These are phyloP conservation scores for Flaveria linearis DNA, from an alignment of 129 eudicot species.

Conservation along the genomic window DNA sequence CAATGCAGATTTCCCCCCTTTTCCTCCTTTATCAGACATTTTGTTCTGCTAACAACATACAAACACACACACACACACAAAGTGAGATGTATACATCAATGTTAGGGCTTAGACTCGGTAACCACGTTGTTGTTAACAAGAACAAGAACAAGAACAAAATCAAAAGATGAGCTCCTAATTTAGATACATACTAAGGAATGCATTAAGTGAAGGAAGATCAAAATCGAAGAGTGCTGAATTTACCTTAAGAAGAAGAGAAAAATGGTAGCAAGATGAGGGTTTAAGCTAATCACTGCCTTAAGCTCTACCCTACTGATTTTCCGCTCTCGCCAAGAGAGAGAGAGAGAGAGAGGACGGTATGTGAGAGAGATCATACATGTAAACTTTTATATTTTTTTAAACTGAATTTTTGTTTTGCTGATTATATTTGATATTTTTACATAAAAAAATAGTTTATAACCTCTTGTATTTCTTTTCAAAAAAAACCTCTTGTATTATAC, in stretches of 20 bases:
- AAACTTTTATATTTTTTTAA: too few species aligned
- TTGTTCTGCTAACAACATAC: not conserved
- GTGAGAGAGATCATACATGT: too few species aligned
- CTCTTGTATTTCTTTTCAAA: too few species aligned
- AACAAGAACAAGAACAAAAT: not conserved
- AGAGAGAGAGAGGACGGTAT: too few species aligned
- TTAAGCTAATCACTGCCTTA: conserved; percentile 2
- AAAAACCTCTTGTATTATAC: too few species aligned
- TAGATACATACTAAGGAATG: conserved; percentile 1
- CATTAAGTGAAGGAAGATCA: not conserved
- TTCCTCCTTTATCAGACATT: conserved; percentile 60
- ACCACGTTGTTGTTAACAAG: conserved; percentile 8
- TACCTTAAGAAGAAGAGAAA: conserved; percentile 19
- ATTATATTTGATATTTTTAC: too few species aligned
- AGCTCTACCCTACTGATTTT: not conserved
- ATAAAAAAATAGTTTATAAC: too few species aligned
- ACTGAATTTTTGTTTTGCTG: too few species aligned
- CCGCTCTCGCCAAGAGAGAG: too few species aligned
- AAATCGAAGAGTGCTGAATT: not conserved
- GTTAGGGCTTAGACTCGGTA: not conserved
- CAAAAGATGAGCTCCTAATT: not conserved
- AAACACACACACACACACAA: not conserved
- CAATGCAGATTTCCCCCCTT: conserved; percentile 48
- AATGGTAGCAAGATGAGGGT: conserved; percentile 18
- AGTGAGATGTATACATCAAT: not conserved